Conservation (phyloP, 352 stramenopile species). For the Phytopythium litorale region DNA sequence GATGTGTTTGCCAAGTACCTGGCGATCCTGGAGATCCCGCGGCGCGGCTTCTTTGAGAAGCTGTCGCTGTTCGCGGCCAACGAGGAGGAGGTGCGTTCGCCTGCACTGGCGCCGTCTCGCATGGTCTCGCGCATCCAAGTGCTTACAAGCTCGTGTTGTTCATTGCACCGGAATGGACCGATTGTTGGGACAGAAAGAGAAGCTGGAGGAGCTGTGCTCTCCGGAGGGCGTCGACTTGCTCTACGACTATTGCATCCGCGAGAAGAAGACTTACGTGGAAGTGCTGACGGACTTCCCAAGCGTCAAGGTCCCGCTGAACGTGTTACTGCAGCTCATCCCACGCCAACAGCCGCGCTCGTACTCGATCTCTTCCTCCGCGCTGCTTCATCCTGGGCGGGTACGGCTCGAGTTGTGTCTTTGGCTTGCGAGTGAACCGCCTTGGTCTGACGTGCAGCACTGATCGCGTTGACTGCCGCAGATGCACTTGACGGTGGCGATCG, state of each 20-base stretch:
- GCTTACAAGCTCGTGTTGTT: not conserved
- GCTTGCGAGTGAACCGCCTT: not conserved
- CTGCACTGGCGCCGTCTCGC: not conserved
- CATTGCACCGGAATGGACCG: not conserved
- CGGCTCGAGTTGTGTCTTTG: constrained; percentile 9
- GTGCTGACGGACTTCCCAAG: constrained; percentile 86
- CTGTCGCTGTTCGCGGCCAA: constrained; percentile 80
- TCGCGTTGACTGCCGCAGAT: constrained; percentile 25
- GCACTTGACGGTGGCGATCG: constrained; percentile 84
- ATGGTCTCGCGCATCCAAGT: not conserved
- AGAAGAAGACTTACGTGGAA: constrained; percentile 90
- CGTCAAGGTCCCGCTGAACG: constrained; percentile 53
- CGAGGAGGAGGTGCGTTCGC: constrained; percentile 63
- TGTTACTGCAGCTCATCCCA: constrained; percentile 85
- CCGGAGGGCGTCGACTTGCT: constrained; percentile 88
- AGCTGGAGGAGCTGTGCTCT: constrained; percentile 87
- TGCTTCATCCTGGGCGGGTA: constrained; percentile 48
- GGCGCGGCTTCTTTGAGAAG: constrained; percentile 85
- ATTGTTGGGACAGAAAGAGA: constrained; percentile 64
- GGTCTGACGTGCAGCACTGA: constrained; percentile 1
- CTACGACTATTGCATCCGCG: constrained; percentile 92
- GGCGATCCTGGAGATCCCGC: constrained; percentile 83
- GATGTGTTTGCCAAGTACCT: constrained; percentile 84
- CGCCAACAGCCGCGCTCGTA: constrained; percentile 85
- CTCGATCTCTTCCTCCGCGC: constrained; percentile 88